Evolutionary conservation across 2,329 filamentous ascomycete genomes (phyloP), one percentile per base, ranked within the genome.

Genomic region (Colletotrichum sp.): DNA sequence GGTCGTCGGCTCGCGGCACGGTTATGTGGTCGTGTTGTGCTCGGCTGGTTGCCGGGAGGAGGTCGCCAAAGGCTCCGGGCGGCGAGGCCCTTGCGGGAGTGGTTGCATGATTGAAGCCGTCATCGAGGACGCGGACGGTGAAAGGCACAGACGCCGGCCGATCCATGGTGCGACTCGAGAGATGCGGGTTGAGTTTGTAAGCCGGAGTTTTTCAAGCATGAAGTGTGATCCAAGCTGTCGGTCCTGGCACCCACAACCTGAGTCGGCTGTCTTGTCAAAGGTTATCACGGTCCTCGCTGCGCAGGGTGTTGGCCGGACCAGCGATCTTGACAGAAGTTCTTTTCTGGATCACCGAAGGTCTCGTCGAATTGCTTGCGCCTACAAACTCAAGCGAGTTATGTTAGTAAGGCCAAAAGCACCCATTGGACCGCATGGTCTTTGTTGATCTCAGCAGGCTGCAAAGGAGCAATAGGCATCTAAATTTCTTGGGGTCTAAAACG

Each of bases 21-120:
- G 79, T 64, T 63, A 84, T 81, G 44, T 83, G 77, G 52, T 84
- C 83, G 19, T 71, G 27, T 34, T 76, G 77, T 19, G 79, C 80
- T 64, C 83, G 82, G 75, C 77, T 77, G 11, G 82, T 78, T 22
- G 83, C 82, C 8, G 83, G 82, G 52, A 83, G 78, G 22, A 82
- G 70, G 71, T 61, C 34, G 22, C 63, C 52, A 65, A 80, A 78
- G 32, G 78, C 76, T 16, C 27, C 30, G 19, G 52, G 34, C 67
- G 67, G 34, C 67, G 67, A 34, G 44, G 64, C 27, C 44, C 32
- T 44, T 44, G 57, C 19, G n/a, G 59, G 30, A 25, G 64, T 52
- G 27, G 48, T 34, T 52, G 65, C 64, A 52, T 48, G 63, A 59
- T 34, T 44, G 63, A 25, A 22, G 34, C 64, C 44, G 60, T 76